A percentile compares a stretch with the other conserved stretches of the same genome.
Conservation (phyloP, 371 early-diverging fungal species). For the Lichtheimia ramosa region DNA sequence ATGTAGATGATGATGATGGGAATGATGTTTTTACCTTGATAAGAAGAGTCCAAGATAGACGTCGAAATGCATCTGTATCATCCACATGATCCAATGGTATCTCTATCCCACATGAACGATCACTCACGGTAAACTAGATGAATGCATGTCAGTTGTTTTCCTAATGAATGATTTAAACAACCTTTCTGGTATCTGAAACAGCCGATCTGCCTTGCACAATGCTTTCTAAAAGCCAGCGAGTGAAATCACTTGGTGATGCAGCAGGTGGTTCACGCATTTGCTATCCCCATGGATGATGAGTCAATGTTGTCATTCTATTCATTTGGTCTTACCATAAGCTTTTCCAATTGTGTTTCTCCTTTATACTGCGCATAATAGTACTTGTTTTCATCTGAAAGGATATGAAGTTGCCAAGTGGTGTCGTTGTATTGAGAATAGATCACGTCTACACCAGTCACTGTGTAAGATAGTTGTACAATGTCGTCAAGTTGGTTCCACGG, state of each 20-base stretch:
- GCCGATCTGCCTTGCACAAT: conserved; percentile 1
- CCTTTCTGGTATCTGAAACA: not conserved
- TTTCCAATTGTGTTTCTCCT: not conserved
- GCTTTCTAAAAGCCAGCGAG: conserved; percentile 1
- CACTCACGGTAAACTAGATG: not conserved
- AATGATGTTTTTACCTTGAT: not conserved
- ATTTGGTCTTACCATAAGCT: not conserved
- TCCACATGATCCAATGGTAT: not conserved
- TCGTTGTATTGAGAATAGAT: conserved; percentile 1
- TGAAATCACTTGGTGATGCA: not conserved
- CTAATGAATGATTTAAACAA: not conserved
- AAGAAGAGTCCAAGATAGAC: conserved; percentile 3
- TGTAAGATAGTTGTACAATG: conserved; percentile 9
- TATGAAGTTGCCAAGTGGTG: conserved; percentile 4
- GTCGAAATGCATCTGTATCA: not conserved
- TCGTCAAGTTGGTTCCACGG: conserved; percentile 2
- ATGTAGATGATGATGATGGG: not conserved
- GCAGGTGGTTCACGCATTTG: conserved; percentile 2
- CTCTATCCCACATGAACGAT: not conserved
- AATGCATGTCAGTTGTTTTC: not conserved
- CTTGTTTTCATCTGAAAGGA: not conserved
- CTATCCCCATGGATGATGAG: not conserved
- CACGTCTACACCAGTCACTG: not conserved
- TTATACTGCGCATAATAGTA: not conserved
- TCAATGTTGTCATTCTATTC: not conserved